Conservation (phyloP, 192 early-diverging fungal genomes). For the Polychytrium aggregatum region DNA sequence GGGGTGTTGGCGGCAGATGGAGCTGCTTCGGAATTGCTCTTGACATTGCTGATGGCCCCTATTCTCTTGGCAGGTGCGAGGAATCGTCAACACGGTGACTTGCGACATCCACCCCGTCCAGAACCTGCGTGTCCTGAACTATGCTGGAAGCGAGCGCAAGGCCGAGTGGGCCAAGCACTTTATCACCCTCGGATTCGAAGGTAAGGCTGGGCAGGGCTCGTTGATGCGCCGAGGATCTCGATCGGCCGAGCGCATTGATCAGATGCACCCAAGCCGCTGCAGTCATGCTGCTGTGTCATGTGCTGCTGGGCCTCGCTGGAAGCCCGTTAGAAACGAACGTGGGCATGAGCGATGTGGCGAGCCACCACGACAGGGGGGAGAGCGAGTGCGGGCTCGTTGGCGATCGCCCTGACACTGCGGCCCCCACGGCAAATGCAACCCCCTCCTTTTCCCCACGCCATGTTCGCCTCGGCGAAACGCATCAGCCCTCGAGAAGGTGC, state of each 20-base stretch:
- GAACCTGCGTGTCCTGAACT: slow-evolving; percentile 63
- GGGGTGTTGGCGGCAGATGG: not conserved
- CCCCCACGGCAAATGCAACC: no score
- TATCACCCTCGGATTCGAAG: slow-evolving; percentile 47
- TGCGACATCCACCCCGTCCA: slow-evolving; percentile 83
- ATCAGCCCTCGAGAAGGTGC: slow-evolving; percentile 52
- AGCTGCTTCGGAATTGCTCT: no score
- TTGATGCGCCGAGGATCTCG: not conserved
- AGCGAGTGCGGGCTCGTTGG: no score
- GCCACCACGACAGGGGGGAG: no score
- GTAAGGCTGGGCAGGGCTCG: slow-evolving; percentile 13
- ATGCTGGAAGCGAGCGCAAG: slow-evolving; percentile 39
- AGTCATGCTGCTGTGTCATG: no score
- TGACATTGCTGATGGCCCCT: no score
- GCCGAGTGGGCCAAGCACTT: slow-evolving; percentile 49
- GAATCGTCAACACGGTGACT: slow-evolving; percentile 57
- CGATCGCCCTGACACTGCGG: no score
- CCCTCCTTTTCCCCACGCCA: no score
- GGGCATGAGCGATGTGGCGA: no score
- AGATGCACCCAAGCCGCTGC: no score
- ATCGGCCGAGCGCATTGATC: not conserved
- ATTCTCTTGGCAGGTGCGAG: slow-evolving; percentile 52
- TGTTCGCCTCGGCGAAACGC: not conserved
- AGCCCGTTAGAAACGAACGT: no score
- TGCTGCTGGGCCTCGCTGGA: no score